Evolutionary conservation across 495 filamentous ascomycete species (phyloP), one percentile per base, ranked within the genome.

Genomic region (Aspergillus asperescens): DNA sequence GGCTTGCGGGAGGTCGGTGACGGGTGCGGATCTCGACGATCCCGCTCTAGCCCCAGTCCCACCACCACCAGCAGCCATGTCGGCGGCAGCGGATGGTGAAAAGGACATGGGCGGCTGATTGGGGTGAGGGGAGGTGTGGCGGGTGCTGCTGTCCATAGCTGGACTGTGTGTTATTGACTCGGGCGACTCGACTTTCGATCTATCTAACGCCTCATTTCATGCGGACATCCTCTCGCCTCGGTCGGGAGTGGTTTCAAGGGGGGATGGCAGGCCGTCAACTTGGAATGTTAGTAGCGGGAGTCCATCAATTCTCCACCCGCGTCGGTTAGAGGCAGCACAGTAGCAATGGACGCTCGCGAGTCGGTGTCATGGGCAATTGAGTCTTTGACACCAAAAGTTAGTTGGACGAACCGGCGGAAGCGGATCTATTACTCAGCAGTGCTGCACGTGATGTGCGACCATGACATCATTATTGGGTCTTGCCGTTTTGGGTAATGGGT

Each of bases 1-100:
- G 27, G 69, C 60, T 54, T 74, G 74, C 22, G 72, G 70, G 16
- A 76, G 61, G 48, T 77, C 74, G 51, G 71, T 66, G 48, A 75
- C 56, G 12, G 69, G 58, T 20, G 62, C 44, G 22, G 64, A 65
- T 1, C 60, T 38, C 13, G 32, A 35, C 1, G 32, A 35, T 12
- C 32, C n/a, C n/a, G n/a, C n/a, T n/a, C n/a, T n/a, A n/a, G n/a
- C n/a, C n/a, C n/a, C 13, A 35, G 32, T 12, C 13, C 32, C 32
- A 16, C 13, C 13, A 10, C 54, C 61, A 7, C 61, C 40, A n/a
- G n/a, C n/a, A n/a, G n/a, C n/a, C 48, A 64, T 54, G 44, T 69
- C 68, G 57, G 66, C 29, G 45, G 50, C 58, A 39, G 53, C 51
- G 3, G 66, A 52, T 25, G 68, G 68, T 24, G 71, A 70, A 46